These are phyloP conservation scores for Colletotrichum tropicale DNA, from an alignment of 2,329 filamentous ascomycete genomes.

Conservation along the genomic window DNA sequence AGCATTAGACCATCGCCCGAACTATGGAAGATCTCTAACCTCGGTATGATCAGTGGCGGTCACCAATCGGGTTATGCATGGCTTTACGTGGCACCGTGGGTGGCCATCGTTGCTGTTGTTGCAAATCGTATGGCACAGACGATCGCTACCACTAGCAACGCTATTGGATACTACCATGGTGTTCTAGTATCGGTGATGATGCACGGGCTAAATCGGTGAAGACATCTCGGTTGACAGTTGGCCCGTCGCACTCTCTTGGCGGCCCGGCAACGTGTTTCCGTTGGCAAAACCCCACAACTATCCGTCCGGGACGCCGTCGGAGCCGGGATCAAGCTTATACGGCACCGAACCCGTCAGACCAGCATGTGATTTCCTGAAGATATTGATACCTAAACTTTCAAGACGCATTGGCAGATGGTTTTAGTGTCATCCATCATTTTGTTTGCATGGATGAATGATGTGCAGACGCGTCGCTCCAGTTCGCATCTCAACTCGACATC, in stretches of 20 bases:
- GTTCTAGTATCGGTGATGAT: background rate
- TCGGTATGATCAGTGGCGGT: background rate
- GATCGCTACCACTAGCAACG: background rate
- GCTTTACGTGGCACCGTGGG: background rate
- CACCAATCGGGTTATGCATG: background rate
- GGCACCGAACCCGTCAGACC: background rate
- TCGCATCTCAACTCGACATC: background rate
- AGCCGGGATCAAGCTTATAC: background rate
- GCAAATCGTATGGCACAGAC: background rate
- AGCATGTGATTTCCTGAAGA: background rate
- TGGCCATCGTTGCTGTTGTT: background rate
- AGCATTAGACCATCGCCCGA: background rate
- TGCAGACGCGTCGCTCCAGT: background rate
- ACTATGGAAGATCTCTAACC: background rate
- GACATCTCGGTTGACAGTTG: background rate
- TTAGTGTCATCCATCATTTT: background rate
- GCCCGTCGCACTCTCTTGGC: background rate
- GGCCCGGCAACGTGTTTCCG: background rate
- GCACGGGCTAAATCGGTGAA: background rate
- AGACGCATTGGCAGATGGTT: background rate
- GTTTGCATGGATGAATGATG: background rate
- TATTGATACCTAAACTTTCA: background rate
- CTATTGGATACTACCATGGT: background rate
- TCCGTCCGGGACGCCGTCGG: background rate
- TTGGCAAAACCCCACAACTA: background rate